Evolutionary conservation across 2,329 filamentous ascomycete genomes (phyloP).

Genomic region (Beauveria asiatica): DNA sequence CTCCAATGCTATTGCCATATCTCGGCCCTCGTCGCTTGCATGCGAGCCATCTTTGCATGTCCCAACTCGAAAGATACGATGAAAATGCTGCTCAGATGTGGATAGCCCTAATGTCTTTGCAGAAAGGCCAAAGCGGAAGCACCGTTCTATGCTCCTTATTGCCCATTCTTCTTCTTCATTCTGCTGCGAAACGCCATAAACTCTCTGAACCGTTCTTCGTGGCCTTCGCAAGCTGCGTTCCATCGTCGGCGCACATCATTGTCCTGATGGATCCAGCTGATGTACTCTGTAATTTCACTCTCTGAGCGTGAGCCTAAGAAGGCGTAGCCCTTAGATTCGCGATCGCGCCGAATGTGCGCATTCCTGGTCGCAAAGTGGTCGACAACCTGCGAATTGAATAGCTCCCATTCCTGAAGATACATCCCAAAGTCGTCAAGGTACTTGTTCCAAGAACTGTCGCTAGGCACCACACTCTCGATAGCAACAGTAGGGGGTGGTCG

Average conservation of each 20-base stretch:
- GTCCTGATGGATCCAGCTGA: conserved; percentile 55
- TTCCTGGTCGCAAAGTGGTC: conserved; percentile 48
- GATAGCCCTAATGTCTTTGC: not conserved
- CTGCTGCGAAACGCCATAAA: conserved; percentile 42
- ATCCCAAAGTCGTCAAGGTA: conserved; percentile 45
- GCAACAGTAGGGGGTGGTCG: conserved; percentile 35
- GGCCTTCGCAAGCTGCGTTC: conserved; percentile 49
- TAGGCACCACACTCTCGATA: conserved; percentile 36
- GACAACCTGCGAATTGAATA: conserved; percentile 44
- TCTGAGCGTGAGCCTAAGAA: conserved; percentile 38
- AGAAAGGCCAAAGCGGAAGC: not conserved
- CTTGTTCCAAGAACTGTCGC: conserved; percentile 34
- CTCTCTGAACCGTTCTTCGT: conserved; percentile 49
- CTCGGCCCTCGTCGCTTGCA: not conserved
- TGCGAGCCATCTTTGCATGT: not conserved
- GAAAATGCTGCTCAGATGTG: not conserved
- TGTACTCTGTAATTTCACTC: conserved; percentile 47
- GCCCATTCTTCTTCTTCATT: conserved; percentile 25
- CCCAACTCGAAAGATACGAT: not conserved
- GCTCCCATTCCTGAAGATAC: conserved; percentile 43
- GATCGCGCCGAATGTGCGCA: conserved; percentile 29
- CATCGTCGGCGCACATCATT: conserved; percentile 53
- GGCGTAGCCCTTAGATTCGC: conserved; percentile 32
- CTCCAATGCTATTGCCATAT: conserved; percentile 1
- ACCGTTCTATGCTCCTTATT: not conserved